Percentiles rank a stretch among this genome's conserved stretches.
Evolutionary conservation across 2,329 filamentous ascomycete genomes (phyloP).

Genomic region (Cercospora nicotianae): DNA sequence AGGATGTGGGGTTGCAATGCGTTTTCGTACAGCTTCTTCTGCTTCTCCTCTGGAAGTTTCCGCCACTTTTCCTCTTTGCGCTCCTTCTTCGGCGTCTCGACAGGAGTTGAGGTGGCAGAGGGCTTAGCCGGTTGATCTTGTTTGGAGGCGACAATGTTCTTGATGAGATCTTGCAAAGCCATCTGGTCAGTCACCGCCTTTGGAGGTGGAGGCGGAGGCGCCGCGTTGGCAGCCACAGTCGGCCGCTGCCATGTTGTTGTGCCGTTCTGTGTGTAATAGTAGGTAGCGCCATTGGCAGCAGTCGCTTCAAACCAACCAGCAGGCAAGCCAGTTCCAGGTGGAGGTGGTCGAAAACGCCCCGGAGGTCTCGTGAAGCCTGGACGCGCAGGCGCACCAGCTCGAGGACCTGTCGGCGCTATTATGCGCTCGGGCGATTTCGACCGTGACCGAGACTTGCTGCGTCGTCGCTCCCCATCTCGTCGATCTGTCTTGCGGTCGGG

Average conservation of each 20-base stretch:
- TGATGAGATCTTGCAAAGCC: slow-evolving; percentile 70
- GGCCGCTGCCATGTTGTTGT: slow-evolving; percentile 81
- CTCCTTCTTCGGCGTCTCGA: slow-evolving; percentile 56
- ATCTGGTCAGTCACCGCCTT: slow-evolving; percentile 73
- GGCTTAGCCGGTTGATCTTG: slow-evolving; percentile 60
- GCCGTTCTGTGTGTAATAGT: slow-evolving; percentile 82
- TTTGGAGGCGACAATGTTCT: slow-evolving; percentile 65
- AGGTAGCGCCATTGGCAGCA: slow-evolving; percentile 68
- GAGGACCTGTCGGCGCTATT: slow-evolving; percentile 54
- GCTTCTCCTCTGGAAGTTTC: slow-evolving; percentile 72
- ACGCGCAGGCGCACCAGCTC: slow-evolving; percentile 58
- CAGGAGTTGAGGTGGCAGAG: slow-evolving; percentile 64
- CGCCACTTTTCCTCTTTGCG: slow-evolving; percentile 70
- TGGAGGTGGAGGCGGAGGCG: slow-evolving; percentile 58
- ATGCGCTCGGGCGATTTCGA: slow-evolving; percentile 50
- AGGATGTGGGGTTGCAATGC: slow-evolving; percentile 84
- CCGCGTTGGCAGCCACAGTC: slow-evolving; percentile 59
- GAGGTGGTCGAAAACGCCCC: slow-evolving; percentile 47
- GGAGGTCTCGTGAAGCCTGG: slow-evolving; percentile 55
- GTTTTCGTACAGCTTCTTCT: slow-evolving; percentile 93
- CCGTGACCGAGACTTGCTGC: slow-evolving; percentile 50
- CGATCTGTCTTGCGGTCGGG: slow-evolving; percentile 60
- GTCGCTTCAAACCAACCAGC: slow-evolving; percentile 82
- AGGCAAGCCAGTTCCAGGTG: slow-evolving; percentile 60
- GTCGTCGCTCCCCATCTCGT: slow-evolving; percentile 52